These are phyloP conservation scores for Sporothrix pallida DNA, from an alignment of 2,329 filamentous ascomycete genomes.

Conservation along the genomic window DNA sequence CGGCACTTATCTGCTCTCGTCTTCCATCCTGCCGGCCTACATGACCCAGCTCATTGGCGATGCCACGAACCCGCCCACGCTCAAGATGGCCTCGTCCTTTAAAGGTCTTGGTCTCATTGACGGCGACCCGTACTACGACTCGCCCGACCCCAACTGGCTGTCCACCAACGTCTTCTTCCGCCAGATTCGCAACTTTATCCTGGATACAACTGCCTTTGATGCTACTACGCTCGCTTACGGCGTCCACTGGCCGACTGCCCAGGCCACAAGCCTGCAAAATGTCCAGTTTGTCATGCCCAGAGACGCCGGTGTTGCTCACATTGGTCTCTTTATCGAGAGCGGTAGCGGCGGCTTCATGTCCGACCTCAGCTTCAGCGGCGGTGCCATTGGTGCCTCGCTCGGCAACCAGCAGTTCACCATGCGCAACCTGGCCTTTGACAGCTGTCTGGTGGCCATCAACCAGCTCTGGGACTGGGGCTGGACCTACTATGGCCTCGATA, in stretches of 20 bases:
- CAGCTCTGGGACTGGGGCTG: conserved; percentile 79
- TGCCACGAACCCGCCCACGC: conserved; percentile 33
- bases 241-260: conserved; percentile 73
- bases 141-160: conserved; percentile 53
- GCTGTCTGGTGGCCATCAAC: conserved; percentile 67
- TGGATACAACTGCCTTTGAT: conserved; percentile 61
- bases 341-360: conserved; percentile 46
- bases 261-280: conserved; percentile 66
- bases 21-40: conserved; percentile 37
- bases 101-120: conserved; percentile 32
- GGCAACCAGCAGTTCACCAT: conserved; percentile 74
- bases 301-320: conserved; percentile 56
- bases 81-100: conserved; percentile 32
- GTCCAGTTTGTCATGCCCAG: conserved; percentile 61
- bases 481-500: conserved; percentile 66
- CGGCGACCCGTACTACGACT: conserved; percentile 45
- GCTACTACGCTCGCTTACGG: conserved; percentile 56
- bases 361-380: conserved; percentile 68
- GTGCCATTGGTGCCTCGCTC: conserved; percentile 65
- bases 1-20: conserved; percentile 37
- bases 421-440: conserved; percentile 68
- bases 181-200: conserved; percentile 62
- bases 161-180: conserved; percentile 54
- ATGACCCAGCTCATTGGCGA: conserved; percentile 38
- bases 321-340: conserved; percentile 53